A percentile compares a stretch with the other conserved stretches of the same genome.
phyloP scores from a whole-genome alignment of 176 grass and related monocot genomes.

The barley (Hordeum vulgare) region DNA sequence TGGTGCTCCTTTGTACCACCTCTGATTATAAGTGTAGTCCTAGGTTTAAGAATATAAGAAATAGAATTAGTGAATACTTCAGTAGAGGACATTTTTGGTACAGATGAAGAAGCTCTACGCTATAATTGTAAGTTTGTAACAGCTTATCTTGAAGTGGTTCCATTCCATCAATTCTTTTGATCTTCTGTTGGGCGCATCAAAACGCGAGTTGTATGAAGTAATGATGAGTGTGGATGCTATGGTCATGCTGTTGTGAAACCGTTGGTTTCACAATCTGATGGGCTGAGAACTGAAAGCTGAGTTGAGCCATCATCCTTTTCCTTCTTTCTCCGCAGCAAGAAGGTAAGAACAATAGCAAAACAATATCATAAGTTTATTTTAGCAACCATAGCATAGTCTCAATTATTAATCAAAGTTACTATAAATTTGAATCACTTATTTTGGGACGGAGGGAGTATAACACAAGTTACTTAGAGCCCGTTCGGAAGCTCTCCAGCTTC shows the following conservation, averaged over 20 bases:
- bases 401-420: no score
- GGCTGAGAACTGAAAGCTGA: background rate
- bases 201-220: background rate
- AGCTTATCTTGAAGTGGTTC: background rate
- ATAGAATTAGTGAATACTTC: background rate
- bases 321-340: background rate
- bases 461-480: no score
- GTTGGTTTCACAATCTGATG: background rate
- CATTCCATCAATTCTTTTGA: background rate
- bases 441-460: no score
- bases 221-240: background rate
- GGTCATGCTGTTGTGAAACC: background rate
- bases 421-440: no score
- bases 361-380: no score
- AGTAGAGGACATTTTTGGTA: constrained; percentile 6
- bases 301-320: background rate
- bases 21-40: background rate
- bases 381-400: no score
- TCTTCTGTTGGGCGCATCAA: background rate
- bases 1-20: background rate
- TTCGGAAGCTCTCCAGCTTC: no score
- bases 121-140: background rate
- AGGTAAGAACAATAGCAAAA: background rate
- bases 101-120: background rate
- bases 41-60: constrained; percentile 14